Base-by-base conservation (phyloP, 768 basidiomycete species). In the Serendipita sp. region DNA sequence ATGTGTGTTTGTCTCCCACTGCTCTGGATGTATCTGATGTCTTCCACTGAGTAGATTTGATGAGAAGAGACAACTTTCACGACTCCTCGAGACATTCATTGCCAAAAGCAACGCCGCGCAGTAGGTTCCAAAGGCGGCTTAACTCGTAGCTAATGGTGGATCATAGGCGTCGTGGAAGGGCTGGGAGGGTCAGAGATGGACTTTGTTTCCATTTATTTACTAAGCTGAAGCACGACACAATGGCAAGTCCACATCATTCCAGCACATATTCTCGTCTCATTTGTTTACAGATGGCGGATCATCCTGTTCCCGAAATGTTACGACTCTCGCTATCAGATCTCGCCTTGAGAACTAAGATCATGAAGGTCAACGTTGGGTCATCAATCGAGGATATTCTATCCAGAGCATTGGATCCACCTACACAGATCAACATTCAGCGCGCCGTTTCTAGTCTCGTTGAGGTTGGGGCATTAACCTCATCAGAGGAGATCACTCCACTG, bases 121-220 rank as follows among this genome's bases (percentile, higher is more conserved):
- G 45, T 46, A 46, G 13, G 45, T 46, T 13, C 45, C 18, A 46
- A 13, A 13, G 13, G 45, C 45, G 13, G 18, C 45, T 13, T 13
- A 46, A 46, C 23, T 23, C 23, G 23, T 1, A 23, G 23, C 23
- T 23, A 23, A 23, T 46, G 45, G 18, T 46, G 45, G 18, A 46
- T 46, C 45, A 13, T 18, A 46, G 45, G 70, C 77, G 91, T 65
- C 83, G 91, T 62, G 93, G 93, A 45, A 83, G 94, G 66, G 91
- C 94, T 23, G 94, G 95, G 35, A 88, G 95, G 71, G 92, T 96
- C 3, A 90, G 84, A 70, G 76, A 80, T 63, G 95, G 95, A 2
- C 73, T 97, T 41, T 94, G 91, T 70, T 99, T 95, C 76, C 96
- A 98, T 73, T 80, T 99, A 2, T 99, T 97, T 77, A 95, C 93